These are phyloP conservation scores for Astrephomene gubernaculifera DNA, from an alignment of 139 green algal species.

Conservation along the genomic window DNA sequence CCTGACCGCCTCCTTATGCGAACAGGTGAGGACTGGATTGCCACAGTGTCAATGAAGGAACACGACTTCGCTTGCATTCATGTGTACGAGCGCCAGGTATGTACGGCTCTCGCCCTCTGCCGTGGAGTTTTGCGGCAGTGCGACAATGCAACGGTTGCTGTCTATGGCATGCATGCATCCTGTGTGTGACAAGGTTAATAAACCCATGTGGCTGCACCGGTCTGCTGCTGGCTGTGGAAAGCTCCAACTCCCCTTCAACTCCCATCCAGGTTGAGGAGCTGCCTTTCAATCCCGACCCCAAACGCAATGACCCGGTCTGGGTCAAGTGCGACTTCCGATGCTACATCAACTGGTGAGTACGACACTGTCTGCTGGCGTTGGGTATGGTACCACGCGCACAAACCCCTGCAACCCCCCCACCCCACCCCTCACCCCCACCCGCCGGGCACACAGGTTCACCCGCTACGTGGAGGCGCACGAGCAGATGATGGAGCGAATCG, in stretches of 20 bases:
- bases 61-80: slow-evolving; percentile 43
- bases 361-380: no score
- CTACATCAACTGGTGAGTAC: slow-evolving; percentile 43
- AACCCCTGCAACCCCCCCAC: background rate
- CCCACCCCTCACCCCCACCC: background rate
- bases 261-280: slow-evolving; percentile 31
- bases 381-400: no score
- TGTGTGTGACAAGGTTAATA: no score
- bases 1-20: no score
- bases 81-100: slow-evolving; percentile 46
- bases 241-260: no score
- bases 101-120: background rate
- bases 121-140: background rate
- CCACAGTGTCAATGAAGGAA: slow-evolving; percentile 15
- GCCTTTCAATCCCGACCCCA: slow-evolving; percentile 21
- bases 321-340: slow-evolving; percentile 36
- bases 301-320: slow-evolving; percentile 33
- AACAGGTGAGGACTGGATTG: slow-evolving; percentile 40
- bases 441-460: slow-evolving; percentile 8
- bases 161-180: no score
- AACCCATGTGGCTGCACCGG: no score
- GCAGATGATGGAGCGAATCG: background rate
- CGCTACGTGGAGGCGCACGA: slow-evolving; percentile 33
- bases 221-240: no score
- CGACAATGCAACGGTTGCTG: background rate